Percentiles rank a stretch among this genome's conserved stretches.
Conservation (phyloP, 495 filamentous ascomycete species). For the Lepidopterella palustris region DNA sequence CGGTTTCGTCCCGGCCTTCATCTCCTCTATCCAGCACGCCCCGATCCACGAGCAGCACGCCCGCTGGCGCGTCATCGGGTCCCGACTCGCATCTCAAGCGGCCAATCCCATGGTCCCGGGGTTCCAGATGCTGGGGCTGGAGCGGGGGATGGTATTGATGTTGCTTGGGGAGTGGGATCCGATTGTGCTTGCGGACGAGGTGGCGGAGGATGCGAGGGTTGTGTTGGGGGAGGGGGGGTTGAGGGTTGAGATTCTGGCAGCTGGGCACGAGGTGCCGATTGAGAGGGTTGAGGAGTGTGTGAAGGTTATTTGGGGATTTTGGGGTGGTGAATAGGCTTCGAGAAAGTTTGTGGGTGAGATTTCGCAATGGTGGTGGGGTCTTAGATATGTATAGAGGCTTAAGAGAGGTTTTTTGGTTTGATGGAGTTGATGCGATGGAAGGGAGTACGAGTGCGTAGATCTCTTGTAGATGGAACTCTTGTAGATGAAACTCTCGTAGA, state of each 20-base stretch:
- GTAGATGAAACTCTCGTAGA: too few species aligned
- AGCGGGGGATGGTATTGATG: conserved; percentile 47
- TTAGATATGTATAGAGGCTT: background rate
- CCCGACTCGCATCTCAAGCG: conserved; percentile 42
- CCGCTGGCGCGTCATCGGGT: conserved; percentile 53
- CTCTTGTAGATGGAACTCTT: too few species aligned
- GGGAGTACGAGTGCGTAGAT: too few species aligned
- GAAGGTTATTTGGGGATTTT: conserved; percentile 33
- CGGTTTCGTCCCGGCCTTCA: conserved; percentile 53
- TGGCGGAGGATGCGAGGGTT: conserved; percentile 47
- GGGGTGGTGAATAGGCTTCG: background rate
- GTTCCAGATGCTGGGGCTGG: conserved; percentile 32
- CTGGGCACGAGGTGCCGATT: conserved; percentile 55
- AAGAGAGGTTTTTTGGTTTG: too few species aligned
- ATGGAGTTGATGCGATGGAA: too few species aligned
- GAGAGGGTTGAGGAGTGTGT: conserved; percentile 48
- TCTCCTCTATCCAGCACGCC: conserved; percentile 52
- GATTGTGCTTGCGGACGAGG: conserved; percentile 51
- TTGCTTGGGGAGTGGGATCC: conserved; percentile 49
- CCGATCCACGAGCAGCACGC: conserved; percentile 47
- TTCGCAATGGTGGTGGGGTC: background rate
- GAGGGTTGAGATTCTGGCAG: conserved; percentile 43
- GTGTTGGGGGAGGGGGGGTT: conserved; percentile 44
- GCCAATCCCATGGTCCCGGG: conserved; percentile 17
- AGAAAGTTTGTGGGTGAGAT: background rate